Evolutionary conservation across 192 early-diverging fungal genomes (phyloP).

Genomic region (Phycomyces blakesleeanus): DNA sequence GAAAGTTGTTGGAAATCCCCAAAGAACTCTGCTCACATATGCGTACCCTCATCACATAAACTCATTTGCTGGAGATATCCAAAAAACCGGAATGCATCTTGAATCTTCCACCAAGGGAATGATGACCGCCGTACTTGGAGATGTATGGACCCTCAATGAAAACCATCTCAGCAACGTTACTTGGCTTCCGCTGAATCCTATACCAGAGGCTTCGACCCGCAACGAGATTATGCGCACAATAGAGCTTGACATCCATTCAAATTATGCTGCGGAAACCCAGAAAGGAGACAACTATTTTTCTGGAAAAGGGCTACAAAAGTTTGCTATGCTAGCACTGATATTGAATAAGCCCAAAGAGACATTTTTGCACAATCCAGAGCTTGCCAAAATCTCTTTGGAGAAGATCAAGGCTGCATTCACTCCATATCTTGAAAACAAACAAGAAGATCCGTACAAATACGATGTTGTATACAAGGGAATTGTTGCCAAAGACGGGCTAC

Average conservation of each 20-base stretch:
- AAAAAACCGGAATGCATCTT: constrained; percentile 16
- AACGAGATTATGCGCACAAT: constrained; percentile 24
- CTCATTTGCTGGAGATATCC: neutral
- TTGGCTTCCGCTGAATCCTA: constrained; percentile 27
- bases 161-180: neutral
- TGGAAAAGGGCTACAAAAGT: constrained; percentile 37
- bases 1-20: constrained; percentile 12
- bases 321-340: constrained; percentile 31
- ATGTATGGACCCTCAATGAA: constrained; percentile 28
- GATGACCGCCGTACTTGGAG: constrained; percentile 31
- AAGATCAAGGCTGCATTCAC: constrained; percentile 26
- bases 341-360: constrained; percentile 28
- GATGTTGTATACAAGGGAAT: constrained; percentile 33
- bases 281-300: constrained; percentile 37
- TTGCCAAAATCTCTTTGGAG: constrained; percentile 22
- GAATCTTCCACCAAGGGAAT: constrained; percentile 28
- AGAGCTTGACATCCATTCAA: constrained; percentile 14
- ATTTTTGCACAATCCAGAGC: constrained; percentile 15
- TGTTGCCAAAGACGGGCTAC: constrained; percentile 26
- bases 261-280: constrained; percentile 25
- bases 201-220: constrained; percentile 7
- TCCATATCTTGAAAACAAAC: constrained; percentile 30
- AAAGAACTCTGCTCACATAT: constrained; percentile 20
- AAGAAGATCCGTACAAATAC: constrained; percentile 25
- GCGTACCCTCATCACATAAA: constrained; percentile 31